Conservation (phyloP, 768 basidiomycete species). For the Russula olivacea region DNA sequence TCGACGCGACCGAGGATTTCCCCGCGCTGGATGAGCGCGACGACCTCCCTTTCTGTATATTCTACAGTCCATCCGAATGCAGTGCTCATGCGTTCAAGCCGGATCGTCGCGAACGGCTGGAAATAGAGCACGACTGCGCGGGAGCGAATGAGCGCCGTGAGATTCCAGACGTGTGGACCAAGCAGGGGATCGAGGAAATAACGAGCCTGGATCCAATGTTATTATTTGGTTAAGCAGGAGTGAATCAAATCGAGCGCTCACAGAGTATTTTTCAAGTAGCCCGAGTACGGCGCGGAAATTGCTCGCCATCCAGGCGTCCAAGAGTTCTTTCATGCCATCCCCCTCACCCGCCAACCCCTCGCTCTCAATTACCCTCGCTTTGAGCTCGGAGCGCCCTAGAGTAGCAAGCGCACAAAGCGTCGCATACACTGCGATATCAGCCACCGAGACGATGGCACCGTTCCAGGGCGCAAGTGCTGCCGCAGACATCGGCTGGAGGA, state of each 20-base stretch:
- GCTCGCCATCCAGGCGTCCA: constrained; percentile 81
- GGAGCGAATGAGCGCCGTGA: constrained; percentile 66
- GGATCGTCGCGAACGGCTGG: constrained; percentile 81
- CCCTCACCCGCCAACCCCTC: constrained; percentile 22
- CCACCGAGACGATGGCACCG: constrained; percentile 72
- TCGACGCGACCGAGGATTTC: constrained; percentile 81
- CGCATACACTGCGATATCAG: constrained; percentile 84
- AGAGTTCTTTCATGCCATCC: constrained; percentile 54
- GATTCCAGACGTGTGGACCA: constrained; percentile 52
- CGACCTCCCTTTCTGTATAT: constrained; percentile 67
- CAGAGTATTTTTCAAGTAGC: constrained; percentile 66
- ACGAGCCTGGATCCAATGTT: constrained; percentile 47
- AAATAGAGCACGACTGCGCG: constrained; percentile 84
- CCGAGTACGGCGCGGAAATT: constrained; percentile 81
- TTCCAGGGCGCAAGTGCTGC: constrained; percentile 74
- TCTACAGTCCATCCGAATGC: constrained; percentile 81
- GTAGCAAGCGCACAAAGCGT: constrained; percentile 80
- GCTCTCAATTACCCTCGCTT: constrained; percentile 52
- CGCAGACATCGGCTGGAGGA: constrained; percentile 60
- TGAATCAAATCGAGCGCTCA: constrained; percentile 28
- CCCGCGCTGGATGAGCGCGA: constrained; percentile 69
- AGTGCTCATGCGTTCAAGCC: constrained; percentile 71
- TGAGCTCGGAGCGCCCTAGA: constrained; percentile 63
- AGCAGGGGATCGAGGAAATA: constrained; percentile 79
- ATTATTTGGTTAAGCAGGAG: no score